Evolutionary conservation across 163 green algal species (phyloP).

Genomic region (Chlorella variabilis): DNA sequence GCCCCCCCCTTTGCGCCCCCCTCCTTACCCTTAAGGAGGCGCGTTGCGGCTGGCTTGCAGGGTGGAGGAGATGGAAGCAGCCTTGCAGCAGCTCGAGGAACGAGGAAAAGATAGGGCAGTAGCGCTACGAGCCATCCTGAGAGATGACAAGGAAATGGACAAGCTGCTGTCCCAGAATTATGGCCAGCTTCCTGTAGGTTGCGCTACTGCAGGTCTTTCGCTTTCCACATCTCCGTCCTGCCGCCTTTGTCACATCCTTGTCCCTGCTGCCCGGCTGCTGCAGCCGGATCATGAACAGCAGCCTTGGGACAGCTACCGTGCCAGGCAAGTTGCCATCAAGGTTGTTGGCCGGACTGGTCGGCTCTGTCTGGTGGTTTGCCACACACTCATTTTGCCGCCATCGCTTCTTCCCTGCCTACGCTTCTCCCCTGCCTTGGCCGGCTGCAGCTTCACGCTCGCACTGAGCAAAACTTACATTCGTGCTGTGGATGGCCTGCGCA

Average conservation of each 20-base stretch:
- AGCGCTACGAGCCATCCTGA: constrained; percentile 16
- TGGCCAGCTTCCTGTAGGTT: too few relatives aligned
- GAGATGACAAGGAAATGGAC: constrained; percentile 16
- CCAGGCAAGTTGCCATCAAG: neutral
- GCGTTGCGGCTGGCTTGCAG: neutral
- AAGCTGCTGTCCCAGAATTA: neutral
- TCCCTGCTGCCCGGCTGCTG: too few relatives aligned
- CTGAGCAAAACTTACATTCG: constrained; percentile 42
- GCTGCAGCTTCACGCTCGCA: constrained; percentile 10
- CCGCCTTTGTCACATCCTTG: too few relatives aligned
- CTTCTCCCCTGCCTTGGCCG: neutral
- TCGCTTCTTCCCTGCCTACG: neutral
- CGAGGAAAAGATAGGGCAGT: constrained; percentile 1
- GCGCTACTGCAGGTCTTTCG: too few relatives aligned
- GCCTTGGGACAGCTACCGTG: constrained; percentile 1
- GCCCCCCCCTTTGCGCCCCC: too few relatives aligned
- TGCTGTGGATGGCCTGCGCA: constrained; percentile 27
- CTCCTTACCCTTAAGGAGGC: too few relatives aligned
- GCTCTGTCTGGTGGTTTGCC: too few relatives aligned
- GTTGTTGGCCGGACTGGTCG: too few relatives aligned
- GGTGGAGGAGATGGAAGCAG: constrained; percentile 19
- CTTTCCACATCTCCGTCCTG: too few relatives aligned
- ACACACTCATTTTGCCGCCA: too few relatives aligned
- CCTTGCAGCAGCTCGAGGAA: constrained; percentile 2
- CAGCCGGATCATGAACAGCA: neutral